Evolutionary conservation across 306 rosid genomes (phyloP).

Genomic region (Fragaria iinumae): DNA sequence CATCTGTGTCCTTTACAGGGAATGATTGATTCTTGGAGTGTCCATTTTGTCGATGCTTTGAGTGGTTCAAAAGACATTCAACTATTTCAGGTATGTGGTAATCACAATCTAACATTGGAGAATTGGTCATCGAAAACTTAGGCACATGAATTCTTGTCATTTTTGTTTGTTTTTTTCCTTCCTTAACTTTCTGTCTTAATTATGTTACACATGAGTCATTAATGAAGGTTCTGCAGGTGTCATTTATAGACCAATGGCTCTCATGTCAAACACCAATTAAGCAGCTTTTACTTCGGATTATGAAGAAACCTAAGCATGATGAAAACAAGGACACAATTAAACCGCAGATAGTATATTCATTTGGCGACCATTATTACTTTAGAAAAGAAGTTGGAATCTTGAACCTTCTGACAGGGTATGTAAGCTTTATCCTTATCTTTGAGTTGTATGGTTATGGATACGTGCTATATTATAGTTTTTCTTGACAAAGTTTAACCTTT

Average conservation of each 20-base stretch:
- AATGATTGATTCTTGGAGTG: slow-evolving; percentile 64
- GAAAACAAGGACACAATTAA: slow-evolving; percentile 40
- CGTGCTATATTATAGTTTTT: not conserved
- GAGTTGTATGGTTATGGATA: not conserved
- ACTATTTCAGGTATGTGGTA: slow-evolving; percentile 55
- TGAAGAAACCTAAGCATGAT: slow-evolving; percentile 54
- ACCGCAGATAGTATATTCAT: slow-evolving; percentile 61
- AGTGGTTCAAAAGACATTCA: slow-evolving; percentile 48
- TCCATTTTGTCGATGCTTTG: slow-evolving; percentile 55
- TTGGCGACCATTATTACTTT: slow-evolving; percentile 96
- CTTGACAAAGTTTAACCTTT: slow-evolving; percentile 2
- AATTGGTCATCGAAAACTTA: not conserved
- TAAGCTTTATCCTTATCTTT: slow-evolving; percentile 19
- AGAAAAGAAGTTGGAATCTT: slow-evolving; percentile 71
- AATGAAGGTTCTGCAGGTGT: slow-evolving; percentile 44
- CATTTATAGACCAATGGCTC: slow-evolving; percentile 79
- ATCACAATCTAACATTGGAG: not conserved
- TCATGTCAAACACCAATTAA: slow-evolving; percentile 55
- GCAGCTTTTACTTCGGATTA: slow-evolving; percentile 58
- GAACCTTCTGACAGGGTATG: slow-evolving; percentile 86
- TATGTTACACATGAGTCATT: not conserved
- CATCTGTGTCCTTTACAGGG: slow-evolving; percentile 43
- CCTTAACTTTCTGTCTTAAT: not conserved
- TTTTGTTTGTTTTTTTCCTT: not conserved
- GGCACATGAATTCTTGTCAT: not conserved